A percentile compares a stretch with the other conserved stretches of the same genome.
Evolutionary conservation across 108 stramenopile genomes (phyloP).

Genomic region (Cyclostephanos invisitatus): DNA sequence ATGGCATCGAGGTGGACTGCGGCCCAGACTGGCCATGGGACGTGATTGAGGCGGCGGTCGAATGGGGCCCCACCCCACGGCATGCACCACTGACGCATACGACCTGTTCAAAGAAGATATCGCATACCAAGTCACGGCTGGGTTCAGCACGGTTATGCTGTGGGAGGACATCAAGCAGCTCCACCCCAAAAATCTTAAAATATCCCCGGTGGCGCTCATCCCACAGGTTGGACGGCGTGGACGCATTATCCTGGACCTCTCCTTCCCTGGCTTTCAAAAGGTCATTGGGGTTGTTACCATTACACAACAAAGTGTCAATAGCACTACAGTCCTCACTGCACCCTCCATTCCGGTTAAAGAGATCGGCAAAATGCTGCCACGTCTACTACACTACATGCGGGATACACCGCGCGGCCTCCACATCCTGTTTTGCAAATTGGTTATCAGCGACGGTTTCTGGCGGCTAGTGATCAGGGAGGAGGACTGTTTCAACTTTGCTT

Average conservation of each 20-base stretch:
- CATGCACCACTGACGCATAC: neutral
- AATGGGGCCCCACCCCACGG: constrained; percentile 5
- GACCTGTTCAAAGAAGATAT: neutral
- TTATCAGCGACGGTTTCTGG: constrained; percentile 15
- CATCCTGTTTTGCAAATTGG: constrained; percentile 11
- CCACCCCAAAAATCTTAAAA: neutral
- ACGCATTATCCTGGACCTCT: neutral
- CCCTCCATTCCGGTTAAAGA: neutral
- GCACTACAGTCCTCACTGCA: neutral
- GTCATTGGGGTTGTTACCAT: neutral
- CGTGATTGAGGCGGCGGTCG: constrained; percentile 4
- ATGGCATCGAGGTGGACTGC: constrained; percentile 10
- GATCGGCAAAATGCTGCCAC: neutral
- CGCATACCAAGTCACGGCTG: neutral
- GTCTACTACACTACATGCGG: neutral
- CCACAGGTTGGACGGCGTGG: neutral
- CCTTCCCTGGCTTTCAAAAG: neutral
- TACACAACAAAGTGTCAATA: neutral
- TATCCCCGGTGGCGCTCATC: constrained; percentile 13
- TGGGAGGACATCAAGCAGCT: constrained; percentile 11
- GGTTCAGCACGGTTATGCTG: constrained; percentile 6
- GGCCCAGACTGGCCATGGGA: constrained; percentile 15
- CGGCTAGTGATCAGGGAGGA: neutral
- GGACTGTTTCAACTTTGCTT: constrained; percentile 1
- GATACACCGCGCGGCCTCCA: neutral